phyloP scores from a whole-genome alignment of 2,329 filamentous ascomycete genomes.

The Aspergillus persii region DNA sequence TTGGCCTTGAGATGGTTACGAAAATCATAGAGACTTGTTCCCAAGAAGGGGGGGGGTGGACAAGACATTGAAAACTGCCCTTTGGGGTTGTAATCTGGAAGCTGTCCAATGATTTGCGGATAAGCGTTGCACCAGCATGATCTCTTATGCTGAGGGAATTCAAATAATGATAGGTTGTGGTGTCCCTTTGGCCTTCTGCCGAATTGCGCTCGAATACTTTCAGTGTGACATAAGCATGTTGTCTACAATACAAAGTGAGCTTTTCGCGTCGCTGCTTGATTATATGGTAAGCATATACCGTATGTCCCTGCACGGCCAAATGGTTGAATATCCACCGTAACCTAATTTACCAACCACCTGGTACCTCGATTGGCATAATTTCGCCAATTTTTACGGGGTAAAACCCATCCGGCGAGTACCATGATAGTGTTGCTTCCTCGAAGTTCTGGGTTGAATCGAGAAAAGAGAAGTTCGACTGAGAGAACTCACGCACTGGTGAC shows the following conservation, averaged over 20 bases:
- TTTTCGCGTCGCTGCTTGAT: not conserved
- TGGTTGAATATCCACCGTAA: slow-evolving; percentile 13
- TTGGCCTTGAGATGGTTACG: not conserved
- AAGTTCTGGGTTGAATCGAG: slow-evolving; percentile 5
- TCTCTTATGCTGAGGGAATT: not conserved
- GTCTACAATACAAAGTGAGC: not conserved
- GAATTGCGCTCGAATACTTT: slow-evolving; percentile 15
- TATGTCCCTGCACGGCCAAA: slow-evolving; percentile 1
- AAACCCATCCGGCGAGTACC: slow-evolving; percentile 9
- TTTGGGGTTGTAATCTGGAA: slow-evolving; percentile 1
- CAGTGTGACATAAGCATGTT: not conserved
- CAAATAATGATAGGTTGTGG: not conserved
- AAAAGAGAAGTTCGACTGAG: not conserved
- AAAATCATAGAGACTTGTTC: not conserved
- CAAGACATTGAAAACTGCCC: slow-evolving; percentile 1
- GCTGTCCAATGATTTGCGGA: not conserved
- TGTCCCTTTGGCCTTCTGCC: not conserved
- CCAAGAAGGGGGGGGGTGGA: slow-evolving; percentile 5
- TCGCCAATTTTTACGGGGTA: slow-evolving; percentile 15
- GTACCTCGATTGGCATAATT: slow-evolving; percentile 15
- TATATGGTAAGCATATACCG: not conserved
- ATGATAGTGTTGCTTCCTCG: slow-evolving; percentile 15
- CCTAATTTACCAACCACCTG: slow-evolving; percentile 15
- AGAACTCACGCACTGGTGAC: no score
- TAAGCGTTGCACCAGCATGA: slow-evolving; percentile 2